Percentiles rank a stretch among this genome's conserved stretches.
Conservation (phyloP, 2,329 filamentous ascomycete genomes). For the Tolypocladium nubicola region DNA sequence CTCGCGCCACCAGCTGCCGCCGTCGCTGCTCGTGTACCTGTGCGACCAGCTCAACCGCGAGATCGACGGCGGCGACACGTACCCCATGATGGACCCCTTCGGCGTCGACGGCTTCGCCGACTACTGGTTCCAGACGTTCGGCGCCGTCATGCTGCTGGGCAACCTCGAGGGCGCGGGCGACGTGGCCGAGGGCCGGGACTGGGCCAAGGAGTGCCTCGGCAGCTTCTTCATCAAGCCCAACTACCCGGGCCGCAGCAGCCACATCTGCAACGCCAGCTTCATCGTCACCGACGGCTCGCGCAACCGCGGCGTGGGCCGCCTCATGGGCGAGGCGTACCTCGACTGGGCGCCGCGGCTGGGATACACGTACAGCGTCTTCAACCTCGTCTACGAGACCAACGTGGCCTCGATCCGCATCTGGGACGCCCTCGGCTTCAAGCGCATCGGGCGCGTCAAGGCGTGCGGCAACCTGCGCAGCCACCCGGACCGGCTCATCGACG, state of each 20-base stretch:
- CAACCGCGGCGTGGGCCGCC: conserved; percentile 62
- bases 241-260: conserved; percentile 81
- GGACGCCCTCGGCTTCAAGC: conserved; percentile 87
- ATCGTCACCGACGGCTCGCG: conserved; percentile 63
- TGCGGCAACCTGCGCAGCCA: conserved; percentile 60
- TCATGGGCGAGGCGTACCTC: conserved; percentile 68
- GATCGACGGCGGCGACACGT: conserved; percentile 85
- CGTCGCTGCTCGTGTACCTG: conserved; percentile 64
- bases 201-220: conserved; percentile 72
- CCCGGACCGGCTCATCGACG: conserved; percentile 59
- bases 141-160: conserved; percentile 76
- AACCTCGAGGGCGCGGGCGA: conserved; percentile 55
- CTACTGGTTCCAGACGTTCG: conserved; percentile 91
- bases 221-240: conserved; percentile 95
- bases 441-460: conserved; percentile 72
- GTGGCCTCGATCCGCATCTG: conserved; percentile 83
- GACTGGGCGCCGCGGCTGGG: conserved; percentile 73
- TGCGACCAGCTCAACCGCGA: conserved; percentile 80
- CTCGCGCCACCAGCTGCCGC: conserved; percentile 65
- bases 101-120: conserved; percentile 62
- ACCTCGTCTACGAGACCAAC: conserved; percentile 89
- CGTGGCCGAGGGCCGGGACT: conserved; percentile 52
- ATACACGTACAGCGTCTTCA: conserved; percentile 89
- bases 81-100: conserved; percentile 75
- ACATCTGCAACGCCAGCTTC: conserved; percentile 80